These are phyloP conservation scores for Phellopilus nigrolimitatus DNA, from an alignment of 1,284 basidiomycete species.

Conservation along the genomic window DNA sequence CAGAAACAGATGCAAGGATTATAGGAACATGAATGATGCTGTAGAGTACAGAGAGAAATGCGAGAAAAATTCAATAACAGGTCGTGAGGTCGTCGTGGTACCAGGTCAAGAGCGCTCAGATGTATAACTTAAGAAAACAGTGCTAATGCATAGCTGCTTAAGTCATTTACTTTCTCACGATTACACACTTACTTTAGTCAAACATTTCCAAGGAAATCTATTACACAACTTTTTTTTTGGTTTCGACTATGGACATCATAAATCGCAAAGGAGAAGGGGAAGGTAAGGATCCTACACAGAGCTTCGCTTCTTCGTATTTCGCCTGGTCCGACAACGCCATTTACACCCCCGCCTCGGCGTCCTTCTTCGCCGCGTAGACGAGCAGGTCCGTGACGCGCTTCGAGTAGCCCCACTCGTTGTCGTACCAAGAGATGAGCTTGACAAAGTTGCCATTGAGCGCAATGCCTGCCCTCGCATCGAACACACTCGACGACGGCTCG, in stretches of 20 bases:
- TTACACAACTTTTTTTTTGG: not conserved
- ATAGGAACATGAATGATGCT: slow-evolving; percentile 7
- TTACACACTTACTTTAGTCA: too few species aligned
- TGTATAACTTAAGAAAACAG: not conserved
- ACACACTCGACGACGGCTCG: slow-evolving; percentile 75
- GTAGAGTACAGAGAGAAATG: slow-evolving; percentile 11
- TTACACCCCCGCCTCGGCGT: slow-evolving; percentile 29
- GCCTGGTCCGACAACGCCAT: not conserved
- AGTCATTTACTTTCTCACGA: not conserved
- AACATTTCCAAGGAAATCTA: too few species aligned
- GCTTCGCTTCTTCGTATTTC: not conserved
- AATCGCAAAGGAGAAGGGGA: not conserved
- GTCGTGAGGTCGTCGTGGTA: slow-evolving; percentile 11
- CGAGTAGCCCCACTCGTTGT: slow-evolving; percentile 98
- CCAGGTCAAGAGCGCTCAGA: not conserved
- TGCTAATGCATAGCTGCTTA: not conserved
- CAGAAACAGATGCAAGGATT: not conserved
- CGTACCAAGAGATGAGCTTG: slow-evolving; percentile 95
- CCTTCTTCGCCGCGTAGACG: slow-evolving; percentile 76
- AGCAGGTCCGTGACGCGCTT: slow-evolving; percentile 91
- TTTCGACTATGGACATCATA: not conserved
- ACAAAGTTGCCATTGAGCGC: slow-evolving; percentile 91
- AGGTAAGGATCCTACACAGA: not conserved
- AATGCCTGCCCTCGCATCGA: slow-evolving; percentile 93
- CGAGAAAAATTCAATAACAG: slow-evolving; percentile 5